A percentile compares a stretch with the other conserved stretches of the same genome.
phyloP scores from a whole-genome alignment of 2,329 filamentous ascomycete genomes.

The Byssochlamys sp. region DNA sequence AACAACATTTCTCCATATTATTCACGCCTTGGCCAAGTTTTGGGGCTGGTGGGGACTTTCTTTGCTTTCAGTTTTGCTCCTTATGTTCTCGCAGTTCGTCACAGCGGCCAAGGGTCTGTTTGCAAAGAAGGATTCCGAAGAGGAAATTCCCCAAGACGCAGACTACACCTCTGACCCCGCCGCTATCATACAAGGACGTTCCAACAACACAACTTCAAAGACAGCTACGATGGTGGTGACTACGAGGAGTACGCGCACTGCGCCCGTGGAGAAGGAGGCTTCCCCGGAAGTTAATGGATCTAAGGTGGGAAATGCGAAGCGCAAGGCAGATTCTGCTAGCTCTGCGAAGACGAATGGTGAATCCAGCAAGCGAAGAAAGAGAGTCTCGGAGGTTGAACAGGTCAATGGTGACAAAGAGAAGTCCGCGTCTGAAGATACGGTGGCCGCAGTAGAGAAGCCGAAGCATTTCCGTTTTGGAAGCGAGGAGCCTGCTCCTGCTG shows the following conservation, averaged over 20 bases:
- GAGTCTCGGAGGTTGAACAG: constrained; percentile 10
- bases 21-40: not conserved
- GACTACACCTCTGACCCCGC: constrained; percentile 6
- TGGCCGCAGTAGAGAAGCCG: constrained; percentile 6
- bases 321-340: constrained; percentile 18
- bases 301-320: constrained; percentile 20
- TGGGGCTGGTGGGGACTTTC: not conserved
- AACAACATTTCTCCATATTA: constrained; percentile 11
- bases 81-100: constrained; percentile 35
- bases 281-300: constrained; percentile 9
- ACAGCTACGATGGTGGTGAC: constrained; percentile 26
- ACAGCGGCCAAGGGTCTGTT: constrained; percentile 35
- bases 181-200: constrained; percentile 3
- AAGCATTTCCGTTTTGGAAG: constrained; percentile 33
- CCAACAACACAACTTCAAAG: constrained; percentile 6
- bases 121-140: constrained; percentile 21
- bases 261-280: constrained; percentile 8
- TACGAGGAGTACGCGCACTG: constrained; percentile 20
- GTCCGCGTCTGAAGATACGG: not conserved
- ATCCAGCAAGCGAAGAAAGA: constrained; percentile 27
- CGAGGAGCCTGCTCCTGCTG: constrained; percentile 26
- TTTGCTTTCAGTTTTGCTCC: constrained; percentile 7
- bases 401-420: constrained; percentile 8
- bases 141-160: constrained; percentile 2
- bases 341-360: constrained; percentile 16